These are phyloP conservation scores for Cronartium quercuum DNA, from an alignment of 1,284 basidiomycete species.

Conservation along the genomic window DNA sequence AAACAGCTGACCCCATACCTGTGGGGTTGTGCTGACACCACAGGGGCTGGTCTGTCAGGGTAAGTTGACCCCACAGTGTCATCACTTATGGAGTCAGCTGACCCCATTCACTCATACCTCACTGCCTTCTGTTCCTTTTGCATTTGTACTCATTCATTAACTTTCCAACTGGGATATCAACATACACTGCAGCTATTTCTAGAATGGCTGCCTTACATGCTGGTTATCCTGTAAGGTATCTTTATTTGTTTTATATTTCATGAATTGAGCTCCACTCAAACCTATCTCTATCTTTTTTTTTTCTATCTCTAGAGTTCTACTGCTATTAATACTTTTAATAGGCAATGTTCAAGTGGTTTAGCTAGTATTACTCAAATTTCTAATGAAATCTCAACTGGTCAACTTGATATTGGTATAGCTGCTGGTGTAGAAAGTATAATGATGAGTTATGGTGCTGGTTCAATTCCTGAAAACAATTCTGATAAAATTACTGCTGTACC, in stretches of 20 bases:
- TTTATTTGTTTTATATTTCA: not conserved
- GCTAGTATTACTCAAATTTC: constrained; percentile 85
- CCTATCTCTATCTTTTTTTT: constrained; percentile 53
- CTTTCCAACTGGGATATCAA: too few relatives aligned
- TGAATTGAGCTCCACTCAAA: not conserved
- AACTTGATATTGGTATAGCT: constrained; percentile 54
- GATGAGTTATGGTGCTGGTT: constrained; percentile 67
- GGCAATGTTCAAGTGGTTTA: constrained; percentile 90
- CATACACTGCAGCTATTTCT: constrained; percentile 77
- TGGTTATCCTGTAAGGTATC: constrained; percentile 62
- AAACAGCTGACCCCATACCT: too few relatives aligned
- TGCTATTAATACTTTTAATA: constrained; percentile 80
- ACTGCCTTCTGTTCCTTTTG: too few relatives aligned
- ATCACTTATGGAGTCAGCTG: too few relatives aligned
- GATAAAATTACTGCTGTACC: constrained; percentile 70
- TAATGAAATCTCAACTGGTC: constrained; percentile 62
- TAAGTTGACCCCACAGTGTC: too few relatives aligned
- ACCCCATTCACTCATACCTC: too few relatives aligned
- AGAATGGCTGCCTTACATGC: constrained; percentile 89
- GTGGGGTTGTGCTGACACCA: too few relatives aligned
- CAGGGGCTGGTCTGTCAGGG: too few relatives aligned
- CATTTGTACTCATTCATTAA: too few relatives aligned
- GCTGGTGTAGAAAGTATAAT: constrained; percentile 97
- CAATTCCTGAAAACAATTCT: constrained; percentile 67
- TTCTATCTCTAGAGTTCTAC: constrained; percentile 46